A percentile compares a stretch with the other conserved stretches of the same genome.
phyloP scores from a whole-genome alignment of 2,329 filamentous ascomycete species.

The Stagonosporopsis rhizophila region DNA sequence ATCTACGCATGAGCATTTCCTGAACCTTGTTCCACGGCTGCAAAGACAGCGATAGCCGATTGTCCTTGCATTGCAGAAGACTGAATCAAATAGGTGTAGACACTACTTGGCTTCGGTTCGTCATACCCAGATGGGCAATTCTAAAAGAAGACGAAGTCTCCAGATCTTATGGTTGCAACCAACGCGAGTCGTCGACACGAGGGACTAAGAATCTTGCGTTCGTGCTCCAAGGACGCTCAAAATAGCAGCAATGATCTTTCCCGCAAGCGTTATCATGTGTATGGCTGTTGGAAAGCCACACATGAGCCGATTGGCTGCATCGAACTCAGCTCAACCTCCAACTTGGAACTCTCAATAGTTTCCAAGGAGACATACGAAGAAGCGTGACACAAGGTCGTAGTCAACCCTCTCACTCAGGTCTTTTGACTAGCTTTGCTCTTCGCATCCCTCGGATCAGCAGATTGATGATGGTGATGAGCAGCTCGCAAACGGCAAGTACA shows the following conservation, averaged over 20 bases:
- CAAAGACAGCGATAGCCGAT: background rate
- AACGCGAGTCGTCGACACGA: background rate
- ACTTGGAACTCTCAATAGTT: background rate
- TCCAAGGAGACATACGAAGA: conserved; percentile 5
- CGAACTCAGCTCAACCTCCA: conserved; percentile 2
- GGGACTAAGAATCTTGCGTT: background rate
- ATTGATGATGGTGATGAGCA: background rate
- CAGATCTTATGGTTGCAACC: background rate
- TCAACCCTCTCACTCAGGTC: background rate
- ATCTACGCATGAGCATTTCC: background rate
- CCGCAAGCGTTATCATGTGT: conserved; percentile 1
- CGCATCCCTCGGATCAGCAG: conserved; percentile 7
- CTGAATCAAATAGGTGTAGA: background rate
- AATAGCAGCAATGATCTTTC: conserved; percentile 12
- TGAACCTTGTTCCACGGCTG: background rate
- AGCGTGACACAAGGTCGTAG: conserved; percentile 1
- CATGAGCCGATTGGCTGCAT: background rate
- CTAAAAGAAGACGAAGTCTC: background rate
- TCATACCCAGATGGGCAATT: background rate
- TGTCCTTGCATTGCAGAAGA: background rate
- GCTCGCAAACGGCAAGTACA: background rate
- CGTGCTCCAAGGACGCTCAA: background rate
- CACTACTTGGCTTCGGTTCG: background rate
- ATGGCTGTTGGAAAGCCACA: conserved; percentile 10
- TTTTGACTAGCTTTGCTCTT: background rate